Base-by-base conservation (phyloP, 495 filamentous ascomycete genomes). In the Penicillium antarcticum region DNA sequence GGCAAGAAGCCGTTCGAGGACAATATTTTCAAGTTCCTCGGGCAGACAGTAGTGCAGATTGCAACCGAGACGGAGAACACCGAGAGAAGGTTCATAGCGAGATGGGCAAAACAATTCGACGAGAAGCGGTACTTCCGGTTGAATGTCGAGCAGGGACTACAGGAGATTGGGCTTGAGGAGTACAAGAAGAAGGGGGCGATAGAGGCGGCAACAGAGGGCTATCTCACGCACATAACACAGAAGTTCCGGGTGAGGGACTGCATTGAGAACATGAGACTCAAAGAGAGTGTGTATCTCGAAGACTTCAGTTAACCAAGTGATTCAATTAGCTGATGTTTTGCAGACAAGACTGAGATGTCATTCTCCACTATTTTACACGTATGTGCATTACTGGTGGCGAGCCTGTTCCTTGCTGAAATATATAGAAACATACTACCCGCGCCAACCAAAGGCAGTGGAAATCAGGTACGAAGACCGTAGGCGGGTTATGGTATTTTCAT, bases 111-210 rank as follows among this genome's bases (percentile, higher is more conserved):
- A 10, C 56, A 58, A 24, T 55, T 33, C 23, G 45, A 42, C 14
- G 13, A 29, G 0, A 45, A 49, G 14, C 57, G 59, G 18, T 79
- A 77, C 38, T 73, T 67, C 52, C 72, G 77, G 4, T 73, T 79
- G 36, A 78, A 77, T 57, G 75, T 78, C 9, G 62, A 73, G 7
- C 61, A 72, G 40, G 72, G 74, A 2, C 55, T 79, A n/a, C 62
- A 71, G 37, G 53, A 51, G 1, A 60, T 80, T 45, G 65, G 71
- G 21, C 57, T 80, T 19, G 70, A 61, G 8, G 71, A 80, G 48
- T 71, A 58, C 44, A 38, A 62, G 37, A 44, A 70, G 54, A 48
- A 61, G 18, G 58, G 51, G 3, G 17, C 18, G 23, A 65, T 75
- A 10, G 55, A 69, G 51, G 21, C 61, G 11, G 61, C 58, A 12